A percentile compares a stretch with the other conserved stretches of the same genome.
Evolutionary conservation across 1,284 basidiomycete genomes (phyloP).

Genomic region (Thecaphora thlaspeos): DNA sequence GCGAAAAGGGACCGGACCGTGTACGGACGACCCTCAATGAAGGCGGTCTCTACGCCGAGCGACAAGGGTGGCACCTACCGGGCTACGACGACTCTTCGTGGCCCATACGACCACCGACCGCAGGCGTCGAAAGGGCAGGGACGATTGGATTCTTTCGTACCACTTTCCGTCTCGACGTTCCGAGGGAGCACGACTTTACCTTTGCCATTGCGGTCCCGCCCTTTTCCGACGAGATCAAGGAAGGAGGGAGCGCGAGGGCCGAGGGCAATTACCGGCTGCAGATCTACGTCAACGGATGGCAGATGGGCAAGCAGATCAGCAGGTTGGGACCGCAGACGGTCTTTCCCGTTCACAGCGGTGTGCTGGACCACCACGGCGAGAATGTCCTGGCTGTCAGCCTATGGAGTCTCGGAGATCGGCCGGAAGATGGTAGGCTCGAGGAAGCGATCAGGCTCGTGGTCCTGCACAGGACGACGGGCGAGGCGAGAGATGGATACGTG

Average conservation of each 20-base stretch:
- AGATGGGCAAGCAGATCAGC: constrained; percentile 43
- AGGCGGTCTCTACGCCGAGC: constrained; percentile 75
- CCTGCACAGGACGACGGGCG: constrained; percentile 14
- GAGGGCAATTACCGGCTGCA: constrained; percentile 5
- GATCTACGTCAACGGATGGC: constrained; percentile 50
- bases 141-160: constrained; percentile 74
- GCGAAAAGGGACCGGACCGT: constrained; percentile 74
- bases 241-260: no score
- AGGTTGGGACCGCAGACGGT: constrained; percentile 25
- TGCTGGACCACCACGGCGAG: constrained; percentile 17
- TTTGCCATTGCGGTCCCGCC: constrained; percentile 4
- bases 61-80: constrained; percentile 77
- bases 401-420: constrained; percentile 18
- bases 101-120: constrained; percentile 63
- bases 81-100: constrained; percentile 69
- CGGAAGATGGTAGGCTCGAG: constrained; percentile 11
- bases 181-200: constrained; percentile 14
- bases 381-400: constrained; percentile 32
- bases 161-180: constrained; percentile 65
- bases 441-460: constrained; percentile 15
- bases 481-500: constrained; percentile 18
- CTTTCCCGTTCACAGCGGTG: constrained; percentile 32
- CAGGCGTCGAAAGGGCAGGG: constrained; percentile 60
- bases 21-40: constrained; percentile 72
- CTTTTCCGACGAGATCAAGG: not conserved